Base-by-base conservation (phyloP, 1,284 basidiomycete genomes). In the Trichosporon asahii region DNA sequence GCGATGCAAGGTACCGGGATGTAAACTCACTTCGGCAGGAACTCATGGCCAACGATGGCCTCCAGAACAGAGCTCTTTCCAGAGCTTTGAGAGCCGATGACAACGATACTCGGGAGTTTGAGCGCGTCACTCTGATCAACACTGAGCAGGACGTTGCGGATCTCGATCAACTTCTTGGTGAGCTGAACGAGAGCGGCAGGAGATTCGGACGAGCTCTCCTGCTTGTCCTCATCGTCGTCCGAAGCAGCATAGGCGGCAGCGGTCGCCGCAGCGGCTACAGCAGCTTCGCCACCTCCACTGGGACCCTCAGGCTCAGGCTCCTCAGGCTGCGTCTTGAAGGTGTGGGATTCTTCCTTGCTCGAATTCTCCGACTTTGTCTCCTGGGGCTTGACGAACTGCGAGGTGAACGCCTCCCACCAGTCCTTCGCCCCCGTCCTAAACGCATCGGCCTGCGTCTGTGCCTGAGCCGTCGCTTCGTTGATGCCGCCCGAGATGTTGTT, bases 61-160 rank as follows among this genome's bases (percentile, higher is more conserved):
- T 99, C 96, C 67, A 99, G 85, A 0, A 99, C 97, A 29, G 93
- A 95, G 77, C 94, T 96, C 87, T 99, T 99, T 4, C 96, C 96
- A 3, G 93, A 95, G 82, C 94, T 97, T 85, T 99, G 96, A 78
- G 94, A 96, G 14, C 96, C 96, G 74, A 99, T 94, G 65, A 99
- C 97, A 44, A 99, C 96, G 72, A 99, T 98, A 74, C 93, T 95
- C 0, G 96, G 96, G 14, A 99, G 85, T 75, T 95, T 96, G 77
- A 99, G 87, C 18, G 91, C 89, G 74, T 96, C 94, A 75, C 92
- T 95, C 83, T 98, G 94, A 83, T 98, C 97, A 69, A 98, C 95
- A 74, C 91, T 91, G 53, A 98, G 87, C 55, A 99, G 86, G 86
- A 99, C 95, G 72, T 88, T 91, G 71, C 97, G 87, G 76, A 99